phyloP scores from a whole-genome alignment of 2,329 filamentous ascomycete genomes.

The Aspergillus arachidicola region DNA sequence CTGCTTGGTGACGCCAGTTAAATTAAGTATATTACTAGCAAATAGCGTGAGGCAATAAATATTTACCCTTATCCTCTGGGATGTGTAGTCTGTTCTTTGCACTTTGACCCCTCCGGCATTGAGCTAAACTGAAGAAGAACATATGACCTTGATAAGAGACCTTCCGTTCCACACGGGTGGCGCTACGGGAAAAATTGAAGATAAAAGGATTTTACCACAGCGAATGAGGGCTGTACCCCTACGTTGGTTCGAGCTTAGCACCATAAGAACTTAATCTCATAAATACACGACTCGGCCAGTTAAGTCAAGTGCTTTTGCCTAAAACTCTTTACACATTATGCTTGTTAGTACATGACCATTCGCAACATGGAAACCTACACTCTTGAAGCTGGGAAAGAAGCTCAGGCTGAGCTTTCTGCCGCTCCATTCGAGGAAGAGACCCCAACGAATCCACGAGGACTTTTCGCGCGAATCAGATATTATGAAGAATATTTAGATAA shows the following conservation, averaged over 20 bases:
- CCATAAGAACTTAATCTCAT: background rate
- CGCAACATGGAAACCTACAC: conserved; percentile 11
- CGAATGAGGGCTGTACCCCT: conserved; percentile 7
- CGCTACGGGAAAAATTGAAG: background rate
- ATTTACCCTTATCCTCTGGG: too few relatives aligned
- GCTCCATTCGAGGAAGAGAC: conserved; percentile 18
- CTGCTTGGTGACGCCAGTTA: background rate
- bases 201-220: conserved; percentile 1
- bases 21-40: background rate
- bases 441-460: conserved; percentile 15
- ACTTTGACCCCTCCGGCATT: background rate
- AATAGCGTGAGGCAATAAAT: background rate
- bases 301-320: background rate
- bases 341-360: background rate
- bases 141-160: conserved; percentile 7
- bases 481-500: conserved; percentile 50
- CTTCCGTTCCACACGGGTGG: background rate
- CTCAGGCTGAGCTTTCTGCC: conserved; percentile 16
- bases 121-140: conserved; percentile 1
- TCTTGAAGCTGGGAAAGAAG: conserved; percentile 17
- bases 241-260: background rate
- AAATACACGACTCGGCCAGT: background rate
- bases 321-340: background rate
- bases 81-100: background rate
- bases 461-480: conserved; percentile 33